A percentile compares a stretch with the other conserved stretches of the same genome.
Evolutionary conservation across 495 filamentous ascomycete species (phyloP).

Genomic region (Talaromyces stipitatus): DNA sequence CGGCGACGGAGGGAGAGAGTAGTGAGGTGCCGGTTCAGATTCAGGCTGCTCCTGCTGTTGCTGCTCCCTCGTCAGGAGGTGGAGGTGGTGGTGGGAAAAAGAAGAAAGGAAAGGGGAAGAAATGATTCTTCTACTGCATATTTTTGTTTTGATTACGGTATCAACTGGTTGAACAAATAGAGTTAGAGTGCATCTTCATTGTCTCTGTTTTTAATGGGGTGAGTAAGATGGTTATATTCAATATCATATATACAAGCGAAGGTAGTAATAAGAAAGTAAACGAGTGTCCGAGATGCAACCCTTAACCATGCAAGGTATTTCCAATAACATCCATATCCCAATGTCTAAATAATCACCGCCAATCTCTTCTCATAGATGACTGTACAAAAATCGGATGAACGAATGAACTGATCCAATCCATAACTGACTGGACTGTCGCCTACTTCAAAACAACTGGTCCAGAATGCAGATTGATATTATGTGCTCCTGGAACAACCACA

Average conservation of each 20-base stretch:
- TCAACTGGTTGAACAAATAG: neutral
- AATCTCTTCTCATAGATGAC: neutral
- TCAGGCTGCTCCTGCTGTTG: conserved; percentile 9
- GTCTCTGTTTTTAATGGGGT: too few relatives aligned
- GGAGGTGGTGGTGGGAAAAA: conserved; percentile 36
- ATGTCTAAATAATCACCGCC: neutral
- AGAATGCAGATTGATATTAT: neutral
- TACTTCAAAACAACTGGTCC: neutral
- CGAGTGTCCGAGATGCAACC: conserved; percentile 1
- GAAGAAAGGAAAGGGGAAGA: conserved; percentile 53
- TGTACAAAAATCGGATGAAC: neutral
- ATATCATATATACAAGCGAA: neutral
- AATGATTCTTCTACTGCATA: conserved; percentile 16
- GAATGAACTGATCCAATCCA: neutral
- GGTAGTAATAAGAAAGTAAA: neutral
- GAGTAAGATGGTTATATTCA: too few relatives aligned
- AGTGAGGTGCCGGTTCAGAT: conserved; percentile 15
- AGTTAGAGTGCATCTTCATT: too few relatives aligned
- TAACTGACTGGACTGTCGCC: too few relatives aligned
- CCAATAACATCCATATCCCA: neutral
- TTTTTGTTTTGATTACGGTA: neutral
- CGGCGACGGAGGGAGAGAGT: conserved; percentile 26
- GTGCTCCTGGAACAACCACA: neutral
- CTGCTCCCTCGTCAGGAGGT: conserved; percentile 10
- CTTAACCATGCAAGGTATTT: conserved; percentile 1